phyloP scores from a whole-genome alignment of 2,329 filamentous ascomycete species.

The Nemania abortiva region DNA sequence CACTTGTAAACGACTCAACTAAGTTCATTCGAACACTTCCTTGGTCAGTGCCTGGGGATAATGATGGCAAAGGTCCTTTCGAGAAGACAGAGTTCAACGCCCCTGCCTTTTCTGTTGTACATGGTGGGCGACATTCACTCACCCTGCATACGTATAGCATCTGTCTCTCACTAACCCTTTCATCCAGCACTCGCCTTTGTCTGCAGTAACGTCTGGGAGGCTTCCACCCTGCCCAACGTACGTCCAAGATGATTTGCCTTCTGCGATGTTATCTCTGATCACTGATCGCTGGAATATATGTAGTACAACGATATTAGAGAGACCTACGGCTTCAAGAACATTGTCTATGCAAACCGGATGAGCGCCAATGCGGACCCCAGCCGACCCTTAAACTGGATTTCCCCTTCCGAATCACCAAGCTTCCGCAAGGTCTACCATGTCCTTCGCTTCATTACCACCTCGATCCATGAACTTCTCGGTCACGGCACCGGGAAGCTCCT shows the following conservation, averaged over 20 bases:
- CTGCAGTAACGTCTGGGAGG: slow-evolving; percentile 57
- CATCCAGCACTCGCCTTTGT: slow-evolving; percentile 56
- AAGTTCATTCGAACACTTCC: slow-evolving; percentile 76
- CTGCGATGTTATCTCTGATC: slow-evolving; percentile 2
- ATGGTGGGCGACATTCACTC: slow-evolving; percentile 64
- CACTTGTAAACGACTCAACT: slow-evolving; percentile 72
- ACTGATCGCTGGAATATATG: background rate
- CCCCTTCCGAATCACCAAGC: slow-evolving; percentile 72
- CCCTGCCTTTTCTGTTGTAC: slow-evolving; percentile 79
- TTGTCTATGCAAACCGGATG: slow-evolving; percentile 70
- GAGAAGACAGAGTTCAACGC: slow-evolving; percentile 79
- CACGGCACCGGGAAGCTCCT: slow-evolving; percentile 74
- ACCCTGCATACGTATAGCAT: slow-evolving; percentile 20
- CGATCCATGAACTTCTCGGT: slow-evolving; percentile 75
- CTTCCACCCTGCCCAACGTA: slow-evolving; percentile 60
- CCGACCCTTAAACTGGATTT: slow-evolving; percentile 55
- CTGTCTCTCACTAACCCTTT: background rate
- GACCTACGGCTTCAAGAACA: slow-evolving; percentile 73
- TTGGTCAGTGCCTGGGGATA: slow-evolving; percentile 64
- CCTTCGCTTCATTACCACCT: slow-evolving; percentile 78
- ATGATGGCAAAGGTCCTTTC: slow-evolving; percentile 65
- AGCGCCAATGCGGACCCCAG: slow-evolving; percentile 60
- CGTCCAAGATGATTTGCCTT: slow-evolving; percentile 27
- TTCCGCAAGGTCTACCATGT: slow-evolving; percentile 53
- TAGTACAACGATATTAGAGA: slow-evolving; percentile 69